Evolutionary conservation across 2,329 filamentous ascomycete genomes (phyloP).

Genomic region (Trichothecium sympodiale): DNA sequence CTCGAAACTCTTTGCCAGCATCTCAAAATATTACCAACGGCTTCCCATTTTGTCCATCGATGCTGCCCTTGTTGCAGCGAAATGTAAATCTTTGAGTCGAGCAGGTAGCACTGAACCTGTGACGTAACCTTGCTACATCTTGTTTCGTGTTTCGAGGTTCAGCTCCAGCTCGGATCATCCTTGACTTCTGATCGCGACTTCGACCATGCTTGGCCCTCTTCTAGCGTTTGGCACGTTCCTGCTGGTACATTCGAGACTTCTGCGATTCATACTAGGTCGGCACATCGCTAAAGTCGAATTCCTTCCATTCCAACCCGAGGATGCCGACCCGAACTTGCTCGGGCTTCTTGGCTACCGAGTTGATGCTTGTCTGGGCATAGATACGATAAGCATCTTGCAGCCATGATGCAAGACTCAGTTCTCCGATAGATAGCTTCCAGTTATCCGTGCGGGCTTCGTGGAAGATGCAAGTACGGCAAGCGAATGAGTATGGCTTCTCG

Average conservation of each 20-base stretch:
- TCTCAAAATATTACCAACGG: too few species aligned
- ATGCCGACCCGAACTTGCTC: constrained; percentile 28
- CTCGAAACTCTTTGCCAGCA: too few species aligned
- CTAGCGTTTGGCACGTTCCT: too few species aligned
- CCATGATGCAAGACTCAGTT: constrained; percentile 26
- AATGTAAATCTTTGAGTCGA: too few species aligned
- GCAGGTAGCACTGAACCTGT: too few species aligned
- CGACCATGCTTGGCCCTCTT: too few species aligned
- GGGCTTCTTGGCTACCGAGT: constrained; percentile 20
- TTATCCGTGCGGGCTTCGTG: constrained; percentile 19
- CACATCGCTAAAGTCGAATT: not conserved
- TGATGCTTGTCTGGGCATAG: constrained; percentile 22
- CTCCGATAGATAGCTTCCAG: constrained; percentile 24
- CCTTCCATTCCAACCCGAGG: constrained; percentile 28
- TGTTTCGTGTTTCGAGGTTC: too few species aligned
- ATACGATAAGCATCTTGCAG: constrained; percentile 23
- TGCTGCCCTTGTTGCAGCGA: too few species aligned
- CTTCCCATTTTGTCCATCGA: too few species aligned
- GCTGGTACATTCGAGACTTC: not conserved
- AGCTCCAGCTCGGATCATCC: too few species aligned
- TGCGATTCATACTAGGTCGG: not conserved
- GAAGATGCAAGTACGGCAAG: constrained; percentile 16
- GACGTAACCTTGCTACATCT: too few species aligned
- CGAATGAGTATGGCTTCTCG: constrained; percentile 16
- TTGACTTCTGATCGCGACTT: too few species aligned